Conservation (phyloP, 1,284 basidiomycete species). For the Pseudomicrostroma phylloplanum region DNA sequence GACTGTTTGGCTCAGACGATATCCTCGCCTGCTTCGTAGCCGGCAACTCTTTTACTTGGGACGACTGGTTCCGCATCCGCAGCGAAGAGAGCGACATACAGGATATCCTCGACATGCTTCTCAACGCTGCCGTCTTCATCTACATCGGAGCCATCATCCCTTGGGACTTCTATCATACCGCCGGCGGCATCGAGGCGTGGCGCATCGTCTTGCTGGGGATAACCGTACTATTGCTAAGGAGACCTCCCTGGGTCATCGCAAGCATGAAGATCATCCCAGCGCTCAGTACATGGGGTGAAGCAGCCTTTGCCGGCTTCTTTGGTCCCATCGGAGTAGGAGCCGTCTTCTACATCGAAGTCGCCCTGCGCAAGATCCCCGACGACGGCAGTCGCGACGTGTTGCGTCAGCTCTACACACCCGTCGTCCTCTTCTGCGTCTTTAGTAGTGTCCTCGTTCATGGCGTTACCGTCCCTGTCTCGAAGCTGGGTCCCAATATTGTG, state of each 20-base stretch:
- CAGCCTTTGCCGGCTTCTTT: slow-evolving; percentile 46
- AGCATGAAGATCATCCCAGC: slow-evolving; percentile 39
- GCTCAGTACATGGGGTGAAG: slow-evolving; percentile 34
- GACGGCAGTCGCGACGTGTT: slow-evolving; percentile 51
- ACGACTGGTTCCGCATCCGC: slow-evolving; percentile 53
- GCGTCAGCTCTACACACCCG: slow-evolving; percentile 52
- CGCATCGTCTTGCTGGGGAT: slow-evolving; percentile 43
- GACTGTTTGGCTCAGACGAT: slow-evolving; percentile 53
- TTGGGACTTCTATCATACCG: slow-evolving; percentile 33
- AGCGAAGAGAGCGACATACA: slow-evolving; percentile 56
- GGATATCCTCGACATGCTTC: slow-evolving; percentile 57
- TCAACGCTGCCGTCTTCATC: slow-evolving; percentile 54
- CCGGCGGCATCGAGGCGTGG: slow-evolving; percentile 37
- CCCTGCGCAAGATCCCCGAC: slow-evolving; percentile 53
- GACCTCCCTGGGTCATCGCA: slow-evolving; percentile 42
- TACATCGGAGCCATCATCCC: slow-evolving; percentile 53
- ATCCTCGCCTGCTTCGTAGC: slow-evolving; percentile 53
- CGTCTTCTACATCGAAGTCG: slow-evolving; percentile 56
- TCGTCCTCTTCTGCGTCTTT: slow-evolving; percentile 57
- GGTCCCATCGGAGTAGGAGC: slow-evolving; percentile 51
- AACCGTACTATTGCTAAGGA: slow-evolving; percentile 36
- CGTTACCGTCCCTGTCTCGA: slow-evolving; percentile 44
- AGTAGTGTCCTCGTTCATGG: slow-evolving; percentile 55
- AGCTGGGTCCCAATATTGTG: slow-evolving; percentile 38
- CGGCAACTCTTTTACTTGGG: slow-evolving; percentile 52